Conservation (phyloP, 179 eudicot species). For the Corrigiola litoralis region DNA sequence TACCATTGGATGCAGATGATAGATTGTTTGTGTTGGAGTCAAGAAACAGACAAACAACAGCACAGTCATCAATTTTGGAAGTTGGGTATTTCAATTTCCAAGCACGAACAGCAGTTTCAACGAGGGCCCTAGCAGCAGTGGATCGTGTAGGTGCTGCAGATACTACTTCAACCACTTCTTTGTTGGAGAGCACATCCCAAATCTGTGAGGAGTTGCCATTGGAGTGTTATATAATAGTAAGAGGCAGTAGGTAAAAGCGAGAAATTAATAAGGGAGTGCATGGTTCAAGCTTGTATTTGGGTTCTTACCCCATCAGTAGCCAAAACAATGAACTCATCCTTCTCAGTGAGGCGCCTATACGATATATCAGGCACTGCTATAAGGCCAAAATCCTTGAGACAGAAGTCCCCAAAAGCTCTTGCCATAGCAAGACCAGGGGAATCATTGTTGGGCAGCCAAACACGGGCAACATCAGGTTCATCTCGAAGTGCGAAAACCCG, state of each 20-base stretch:
- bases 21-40: slow-evolving; percentile 30
- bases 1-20: slow-evolving; percentile 34
- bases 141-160: slow-evolving; percentile 57
- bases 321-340: slow-evolving; percentile 76
- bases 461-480: slow-evolving; percentile 86
- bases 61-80: slow-evolving; percentile 90
- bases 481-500: slow-evolving; percentile 83
- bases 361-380: slow-evolving; percentile 82
- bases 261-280: not conserved
- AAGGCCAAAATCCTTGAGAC: slow-evolving; percentile 83
- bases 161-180: slow-evolving; percentile 72
- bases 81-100: slow-evolving; percentile 83
- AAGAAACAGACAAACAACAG: slow-evolving; percentile 79
- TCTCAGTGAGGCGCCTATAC: slow-evolving; percentile 52
- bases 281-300: not conserved
- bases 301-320: slow-evolving; percentile 83
- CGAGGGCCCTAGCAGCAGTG: slow-evolving; percentile 56
- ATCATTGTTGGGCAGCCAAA: slow-evolving; percentile 79
- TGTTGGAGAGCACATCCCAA: slow-evolving; percentile 89
- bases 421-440: slow-evolving; percentile 98
- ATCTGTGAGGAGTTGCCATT: slow-evolving; percentile 31
- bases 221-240: not conserved
- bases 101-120: slow-evolving; percentile 69
- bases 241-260: not conserved
- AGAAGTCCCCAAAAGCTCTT: slow-evolving; percentile 92